Percentiles rank a stretch among this genome's conserved stretches.
Conservation (phyloP, 2,329 filamentous ascomycete genomes). For the Fusarium piperis region DNA sequence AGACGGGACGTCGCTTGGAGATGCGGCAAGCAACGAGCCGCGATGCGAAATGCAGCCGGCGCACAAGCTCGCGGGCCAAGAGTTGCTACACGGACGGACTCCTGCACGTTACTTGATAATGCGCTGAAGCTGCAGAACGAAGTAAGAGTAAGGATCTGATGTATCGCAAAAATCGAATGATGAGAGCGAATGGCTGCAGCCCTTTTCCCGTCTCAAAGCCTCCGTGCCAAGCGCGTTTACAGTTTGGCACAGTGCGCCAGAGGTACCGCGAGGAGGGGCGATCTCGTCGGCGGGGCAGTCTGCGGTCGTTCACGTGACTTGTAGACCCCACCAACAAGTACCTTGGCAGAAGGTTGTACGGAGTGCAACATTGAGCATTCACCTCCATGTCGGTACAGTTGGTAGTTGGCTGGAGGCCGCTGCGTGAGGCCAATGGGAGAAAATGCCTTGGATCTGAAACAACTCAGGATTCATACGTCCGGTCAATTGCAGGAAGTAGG, state of each 20-base stretch:
- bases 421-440: not conserved
- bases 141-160: not conserved
- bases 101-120: not conserved
- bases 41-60: not conserved
- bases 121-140: not conserved
- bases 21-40: not conserved
- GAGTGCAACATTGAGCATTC: not conserved
- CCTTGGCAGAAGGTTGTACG: not conserved
- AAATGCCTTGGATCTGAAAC: not conserved
- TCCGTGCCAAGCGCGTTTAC: not conserved
- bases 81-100: not conserved
- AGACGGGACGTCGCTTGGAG: not conserved
- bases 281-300: not conserved
- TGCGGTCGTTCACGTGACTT: slow-evolving; percentile 1
- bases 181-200: not conserved
- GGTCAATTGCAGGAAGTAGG: not conserved
- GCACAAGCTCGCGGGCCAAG: not conserved
- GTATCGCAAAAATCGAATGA: not conserved
- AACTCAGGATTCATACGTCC: not conserved
- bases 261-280: slow-evolving; percentile 1
- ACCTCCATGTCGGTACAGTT: not conserved
- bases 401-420: not conserved
- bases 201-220: not conserved
- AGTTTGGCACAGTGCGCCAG: not conserved
- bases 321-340: not conserved